Percentiles rank a stretch among this genome's conserved stretches.
phyloP scores from a whole-genome alignment of 2,329 filamentous ascomycete genomes.

The Stagonosporopsis tanaceti region DNA sequence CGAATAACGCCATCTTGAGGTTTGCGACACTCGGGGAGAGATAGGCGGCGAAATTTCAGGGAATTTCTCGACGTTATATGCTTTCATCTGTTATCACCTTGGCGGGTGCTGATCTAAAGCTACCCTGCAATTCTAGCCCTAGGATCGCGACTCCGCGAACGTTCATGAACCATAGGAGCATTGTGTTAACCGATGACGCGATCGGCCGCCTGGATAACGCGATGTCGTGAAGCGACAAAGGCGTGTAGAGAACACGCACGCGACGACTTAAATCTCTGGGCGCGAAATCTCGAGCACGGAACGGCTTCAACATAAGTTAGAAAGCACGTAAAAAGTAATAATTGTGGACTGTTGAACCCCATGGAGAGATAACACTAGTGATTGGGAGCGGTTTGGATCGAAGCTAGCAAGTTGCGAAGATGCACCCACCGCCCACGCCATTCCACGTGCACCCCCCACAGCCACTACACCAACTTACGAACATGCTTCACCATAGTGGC shows the following conservation, averaged over 20 bases:
- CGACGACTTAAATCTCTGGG: conserved; percentile 5
- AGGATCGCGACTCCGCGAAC: conserved; percentile 8
- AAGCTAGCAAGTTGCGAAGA: neutral
- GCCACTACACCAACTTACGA: neutral
- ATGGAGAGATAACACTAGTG: conserved; percentile 5
- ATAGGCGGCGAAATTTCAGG: neutral
- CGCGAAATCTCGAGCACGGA: neutral
- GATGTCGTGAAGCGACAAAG: conserved; percentile 9
- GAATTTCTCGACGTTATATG: conserved; percentile 22
- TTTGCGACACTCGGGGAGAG: conserved; percentile 1
- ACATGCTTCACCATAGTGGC: neutral
- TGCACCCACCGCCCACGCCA: neutral
- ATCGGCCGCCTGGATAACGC: conserved; percentile 22
- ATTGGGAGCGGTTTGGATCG: neutral
- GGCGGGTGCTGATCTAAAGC: conserved; percentile 18
- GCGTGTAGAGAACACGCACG: neutral
- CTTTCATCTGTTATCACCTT: conserved; percentile 20
- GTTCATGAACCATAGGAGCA: conserved; percentile 2
- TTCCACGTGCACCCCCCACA: neutral
- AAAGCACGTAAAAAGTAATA: neutral
- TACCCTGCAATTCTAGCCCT: conserved; percentile 9
- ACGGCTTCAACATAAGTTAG: neutral
- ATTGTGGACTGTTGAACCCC: neutral
- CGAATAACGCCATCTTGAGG: conserved; percentile 30
- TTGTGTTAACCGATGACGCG: conserved; percentile 15